phyloP scores from a whole-genome alignment of 176 grass and related monocot species.

The Rhynchospora breviuscula region DNA sequence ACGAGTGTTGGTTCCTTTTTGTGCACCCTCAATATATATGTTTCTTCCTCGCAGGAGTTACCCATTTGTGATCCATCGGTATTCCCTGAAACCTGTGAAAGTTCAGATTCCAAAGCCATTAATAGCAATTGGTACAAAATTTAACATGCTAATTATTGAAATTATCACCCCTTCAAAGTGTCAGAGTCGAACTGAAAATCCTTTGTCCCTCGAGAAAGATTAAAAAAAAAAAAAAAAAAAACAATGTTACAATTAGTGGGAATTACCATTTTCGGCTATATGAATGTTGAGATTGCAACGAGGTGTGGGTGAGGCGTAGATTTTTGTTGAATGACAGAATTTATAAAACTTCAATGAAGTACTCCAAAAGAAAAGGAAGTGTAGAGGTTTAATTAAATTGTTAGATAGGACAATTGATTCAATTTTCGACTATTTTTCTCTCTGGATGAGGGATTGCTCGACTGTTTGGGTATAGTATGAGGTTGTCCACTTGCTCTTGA shows the following conservation, averaged over 20 bases:
- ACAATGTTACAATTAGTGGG: background rate
- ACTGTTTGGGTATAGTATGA: constrained; percentile 35
- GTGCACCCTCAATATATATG: constrained; percentile 29
- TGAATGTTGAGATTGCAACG: background rate
- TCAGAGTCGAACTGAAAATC: background rate
- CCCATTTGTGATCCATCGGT: constrained; percentile 16
- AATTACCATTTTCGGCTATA: constrained; percentile 9
- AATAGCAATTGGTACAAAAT: background rate
- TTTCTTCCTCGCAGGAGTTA: background rate
- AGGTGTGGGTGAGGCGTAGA: background rate
- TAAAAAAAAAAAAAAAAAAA: background rate
- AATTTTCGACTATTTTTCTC: background rate
- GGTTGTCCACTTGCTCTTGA: constrained; percentile 10
- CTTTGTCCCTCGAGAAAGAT: background rate
- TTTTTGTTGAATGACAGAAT: constrained; percentile 35
- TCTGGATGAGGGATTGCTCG: background rate
- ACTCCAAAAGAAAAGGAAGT: constrained; percentile 27
- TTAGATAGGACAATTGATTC: constrained; percentile 20
- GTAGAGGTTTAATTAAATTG: background rate
- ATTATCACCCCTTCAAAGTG: background rate
- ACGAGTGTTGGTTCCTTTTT: constrained; percentile 41
- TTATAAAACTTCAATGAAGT: constrained; percentile 14
- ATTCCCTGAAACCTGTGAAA: constrained; percentile 16
- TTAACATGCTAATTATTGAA: background rate
- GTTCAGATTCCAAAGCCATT: background rate